Base-by-base conservation (phyloP, 2,329 filamentous ascomycete species). In the Penicillium crustosum region DNA sequence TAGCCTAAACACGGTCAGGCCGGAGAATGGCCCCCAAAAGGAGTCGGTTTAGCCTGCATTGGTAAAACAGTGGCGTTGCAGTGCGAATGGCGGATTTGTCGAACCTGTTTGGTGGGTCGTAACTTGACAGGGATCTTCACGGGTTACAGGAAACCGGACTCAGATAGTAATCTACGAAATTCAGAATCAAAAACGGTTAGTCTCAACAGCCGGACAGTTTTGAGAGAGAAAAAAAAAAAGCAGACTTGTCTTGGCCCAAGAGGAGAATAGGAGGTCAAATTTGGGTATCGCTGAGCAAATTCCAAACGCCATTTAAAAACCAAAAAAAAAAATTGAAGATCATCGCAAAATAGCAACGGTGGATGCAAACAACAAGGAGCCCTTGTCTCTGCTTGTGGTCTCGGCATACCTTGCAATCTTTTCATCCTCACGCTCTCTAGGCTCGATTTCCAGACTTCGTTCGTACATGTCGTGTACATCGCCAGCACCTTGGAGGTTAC, bases 391-490 rank as follows among this genome's bases (percentile, higher is more conserved):
- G 65, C 62, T 62, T 51, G 61, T 59, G 62, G 62, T 45, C 61
- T 68, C 65, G 61, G 73, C 85, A 70, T 87, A 96, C 93, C 94
- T 95, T 73, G 96, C 93, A 82, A 99, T 97, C 83, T 97, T 97
- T 80, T 99, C 94, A 73, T 99, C 94, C 80, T 99, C 94, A 69
- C 94, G 86, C 80, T 99, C 94, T 70, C 94, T 86, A 62, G 94
- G 94, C 75, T 99, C 94, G 60, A 99, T 88, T 70, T 88, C 84
- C 78, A 99, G 81, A 78, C 92, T 96, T 82, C 93, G 93, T 77
- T 97, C 93, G 80, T 97, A 99, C 94, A 97, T 97, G 81, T 97
- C 93, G 75, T 97, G 93, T 62, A 99, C 94, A 74, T 97, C 93
- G 52, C 92, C 90, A 4, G 94, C 93, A 31, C 89, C 89, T 78